These are phyloP conservation scores for Globisporangium cystogenes DNA, from an alignment of 352 stramenopile genomes.

Conservation along the genomic window DNA sequence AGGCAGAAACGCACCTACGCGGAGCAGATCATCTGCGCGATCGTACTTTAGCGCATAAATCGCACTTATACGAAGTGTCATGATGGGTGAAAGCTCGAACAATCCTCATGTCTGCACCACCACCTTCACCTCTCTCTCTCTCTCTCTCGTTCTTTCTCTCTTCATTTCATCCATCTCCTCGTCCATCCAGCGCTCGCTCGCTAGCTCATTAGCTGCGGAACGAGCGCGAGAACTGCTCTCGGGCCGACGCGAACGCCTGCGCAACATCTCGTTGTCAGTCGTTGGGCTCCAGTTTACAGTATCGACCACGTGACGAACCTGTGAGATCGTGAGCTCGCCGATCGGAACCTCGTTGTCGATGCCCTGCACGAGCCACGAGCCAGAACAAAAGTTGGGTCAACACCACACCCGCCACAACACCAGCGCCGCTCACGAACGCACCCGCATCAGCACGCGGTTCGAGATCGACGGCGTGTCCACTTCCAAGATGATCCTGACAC, in stretches of 20 bases:
- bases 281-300: no score
- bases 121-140: neutral
- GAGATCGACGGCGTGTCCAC: constrained; percentile 85
- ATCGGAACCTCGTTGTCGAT: constrained; percentile 87
- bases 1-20: constrained; percentile 4
- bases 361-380: constrained; percentile 31
- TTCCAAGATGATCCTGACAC: constrained; percentile 79
- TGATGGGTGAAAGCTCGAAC: no score
- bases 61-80: no score
- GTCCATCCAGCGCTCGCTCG: neutral
- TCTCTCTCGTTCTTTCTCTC: neutral
- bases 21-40: neutral
- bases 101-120: neutral
- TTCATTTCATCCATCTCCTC: neutral
- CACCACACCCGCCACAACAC: neutral
- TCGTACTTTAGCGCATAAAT: no score
- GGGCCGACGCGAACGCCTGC: constrained; percentile 76
- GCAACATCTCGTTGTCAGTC: neutral
- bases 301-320: constrained; percentile 30
- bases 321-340: constrained; percentile 83
- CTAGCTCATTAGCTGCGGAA: constrained; percentile 64
- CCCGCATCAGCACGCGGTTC: constrained; percentile 90
- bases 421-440: constrained; percentile 23
- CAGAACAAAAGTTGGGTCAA: neutral
- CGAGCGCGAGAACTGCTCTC: constrained; percentile 85